Evolutionary conservation across 306 rosid genomes (phyloP), one percentile per base, ranked within the genome.

Genomic region (Castanea sativa): DNA sequence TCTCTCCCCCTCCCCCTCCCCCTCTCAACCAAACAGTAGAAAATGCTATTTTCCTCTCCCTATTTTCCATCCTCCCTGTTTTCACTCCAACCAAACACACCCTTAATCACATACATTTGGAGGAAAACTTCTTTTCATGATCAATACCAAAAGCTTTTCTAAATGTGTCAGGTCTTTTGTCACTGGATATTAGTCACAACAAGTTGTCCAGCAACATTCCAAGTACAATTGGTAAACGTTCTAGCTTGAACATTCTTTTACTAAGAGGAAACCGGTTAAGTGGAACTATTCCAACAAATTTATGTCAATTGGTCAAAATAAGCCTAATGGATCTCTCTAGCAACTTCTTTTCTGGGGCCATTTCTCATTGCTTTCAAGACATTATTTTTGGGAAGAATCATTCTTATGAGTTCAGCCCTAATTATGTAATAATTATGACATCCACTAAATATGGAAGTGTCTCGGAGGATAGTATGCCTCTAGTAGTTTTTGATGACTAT

Each of bases 251-350:
- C 5, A 21, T 71, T 12, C 38, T 78, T 58, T 49, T 71, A 9
- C 6, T 71, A 9, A n/a, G 25, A 19, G 35, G 25, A 20, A 71
- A 70, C 16, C 11, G 14, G 5, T 59, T 78, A 4, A 38, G 63
- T 57, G 82, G 82, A 4, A 25, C 29, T 20, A 71, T 78, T 14
- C 71, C 76, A 15, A 6, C 19, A 5, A 32, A 79, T 19, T 4
- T 78, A 14, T 69, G 81, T 4, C 35, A 16, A 5, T 27, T 38
- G 5, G 5, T 4, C 0, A 5, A 71, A 0, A 25, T 79, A 6
- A 43, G 27, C 8, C 30, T 79, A 14, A 18, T 79, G 73, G 77
- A 79, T 60, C 63, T 79, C 21, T 79, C 73, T 4, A 6, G 4
- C 5, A 79, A 79, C 45, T 30, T 29, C 13, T 49, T 71, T 38